Conservation (phyloP, 2,329 filamentous ascomycete species). For the Ploettnerulaceae sp. region DNA sequence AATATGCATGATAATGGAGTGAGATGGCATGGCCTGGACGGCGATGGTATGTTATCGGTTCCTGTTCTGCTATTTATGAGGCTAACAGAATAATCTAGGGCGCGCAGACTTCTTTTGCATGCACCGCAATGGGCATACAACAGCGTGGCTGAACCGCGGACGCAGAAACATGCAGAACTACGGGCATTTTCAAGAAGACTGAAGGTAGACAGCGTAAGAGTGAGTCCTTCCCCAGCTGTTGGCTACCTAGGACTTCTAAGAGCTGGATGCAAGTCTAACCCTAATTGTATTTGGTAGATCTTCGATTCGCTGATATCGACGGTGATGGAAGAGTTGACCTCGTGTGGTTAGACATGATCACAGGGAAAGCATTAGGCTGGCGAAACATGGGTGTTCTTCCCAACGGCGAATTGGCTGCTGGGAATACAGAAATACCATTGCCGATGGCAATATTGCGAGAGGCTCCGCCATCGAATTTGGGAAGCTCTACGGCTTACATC, state of each 20-base stretch:
- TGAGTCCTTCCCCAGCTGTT: neutral
- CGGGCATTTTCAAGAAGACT: conserved; percentile 3
- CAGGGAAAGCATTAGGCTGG: no score
- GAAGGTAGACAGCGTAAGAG: conserved; percentile 7
- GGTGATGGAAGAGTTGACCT: conserved; percentile 4
- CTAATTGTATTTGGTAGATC: neutral
- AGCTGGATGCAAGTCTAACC: neutral
- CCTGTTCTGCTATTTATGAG: neutral
- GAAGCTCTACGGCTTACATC: no score
- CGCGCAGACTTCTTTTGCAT: conserved; percentile 11
- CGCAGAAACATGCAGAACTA: neutral
- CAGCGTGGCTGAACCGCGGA: conserved; percentile 4
- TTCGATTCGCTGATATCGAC: conserved; percentile 8
- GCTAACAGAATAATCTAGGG: neutral
- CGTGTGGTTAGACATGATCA: no score
- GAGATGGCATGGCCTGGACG: conserved; percentile 8
- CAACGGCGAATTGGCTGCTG: no score
- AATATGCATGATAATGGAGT: conserved; percentile 7
- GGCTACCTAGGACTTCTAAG: neutral
- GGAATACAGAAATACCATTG: no score
- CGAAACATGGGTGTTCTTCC: no score
- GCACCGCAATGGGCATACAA: neutral
- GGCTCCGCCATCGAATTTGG: no score
- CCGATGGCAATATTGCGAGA: no score
- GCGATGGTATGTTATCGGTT: conserved; percentile 2